These are phyloP conservation scores for Trichoderma sp. DNA, from an alignment of 2,329 filamentous ascomycete species.

Conservation along the genomic window DNA sequence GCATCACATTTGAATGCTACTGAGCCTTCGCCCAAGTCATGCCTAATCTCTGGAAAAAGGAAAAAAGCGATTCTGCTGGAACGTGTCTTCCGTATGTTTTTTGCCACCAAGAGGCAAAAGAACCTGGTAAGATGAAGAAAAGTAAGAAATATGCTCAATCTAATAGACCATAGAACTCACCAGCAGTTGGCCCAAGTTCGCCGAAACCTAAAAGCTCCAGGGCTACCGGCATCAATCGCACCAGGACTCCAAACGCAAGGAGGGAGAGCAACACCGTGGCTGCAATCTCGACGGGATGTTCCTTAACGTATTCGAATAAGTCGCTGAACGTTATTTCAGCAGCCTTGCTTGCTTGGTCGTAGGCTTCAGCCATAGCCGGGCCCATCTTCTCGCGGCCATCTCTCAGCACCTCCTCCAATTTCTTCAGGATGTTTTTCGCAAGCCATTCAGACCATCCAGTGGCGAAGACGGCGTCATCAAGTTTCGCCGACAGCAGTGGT, in stretches of 20 bases:
- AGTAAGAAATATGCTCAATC: not conserved
- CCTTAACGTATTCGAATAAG: not conserved
- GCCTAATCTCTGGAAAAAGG: not conserved
- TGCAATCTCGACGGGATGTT: not conserved
- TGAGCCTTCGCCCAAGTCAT: not conserved
- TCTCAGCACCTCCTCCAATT: not conserved
- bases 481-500: not conserved
- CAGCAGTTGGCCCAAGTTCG: not conserved
- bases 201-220: not conserved
- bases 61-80: not conserved
- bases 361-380: not conserved
- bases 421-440: slow-evolving; percentile 6
- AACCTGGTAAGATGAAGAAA: not conserved
- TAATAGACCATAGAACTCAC: not conserved
- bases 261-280: not conserved
- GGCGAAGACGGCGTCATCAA: not conserved
- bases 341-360: not conserved
- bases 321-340: not conserved
- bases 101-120: not conserved
- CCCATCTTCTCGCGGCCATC: slow-evolving; percentile 6
- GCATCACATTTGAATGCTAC: not conserved
- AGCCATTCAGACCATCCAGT: slow-evolving; percentile 15
- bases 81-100: not conserved
- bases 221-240: not conserved
- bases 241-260: slow-evolving; percentile 1